These are phyloP conservation scores for Hirsutella thompsonii DNA, from an alignment of 2,329 filamentous ascomycete genomes.

Conservation along the genomic window DNA sequence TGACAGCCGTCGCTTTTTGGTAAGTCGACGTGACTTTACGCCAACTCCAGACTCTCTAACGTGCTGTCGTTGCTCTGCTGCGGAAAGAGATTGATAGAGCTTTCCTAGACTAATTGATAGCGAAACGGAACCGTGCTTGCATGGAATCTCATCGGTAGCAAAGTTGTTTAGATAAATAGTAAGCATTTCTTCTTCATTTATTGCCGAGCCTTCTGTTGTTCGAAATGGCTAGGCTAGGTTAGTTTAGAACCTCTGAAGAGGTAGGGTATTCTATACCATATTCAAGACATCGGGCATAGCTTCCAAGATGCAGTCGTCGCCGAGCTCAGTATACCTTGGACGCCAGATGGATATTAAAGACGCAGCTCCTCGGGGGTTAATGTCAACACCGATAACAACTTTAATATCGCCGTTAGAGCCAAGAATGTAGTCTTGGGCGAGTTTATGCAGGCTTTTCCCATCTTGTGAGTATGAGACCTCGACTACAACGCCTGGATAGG, in stretches of 20 bases:
- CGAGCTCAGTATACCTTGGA: neutral
- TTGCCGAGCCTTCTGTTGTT: neutral
- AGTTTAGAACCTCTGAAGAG: neutral
- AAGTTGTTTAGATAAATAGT: neutral
- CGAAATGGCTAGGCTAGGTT: neutral
- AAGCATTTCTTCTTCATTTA: neutral
- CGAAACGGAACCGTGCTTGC: neutral
- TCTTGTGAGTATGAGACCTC: conserved; percentile 9
- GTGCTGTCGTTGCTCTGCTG: neutral
- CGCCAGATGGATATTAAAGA: conserved; percentile 7
- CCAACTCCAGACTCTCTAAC: neutral
- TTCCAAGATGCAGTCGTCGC: neutral
- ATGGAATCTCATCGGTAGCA: neutral
- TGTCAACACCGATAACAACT: conserved; percentile 8
- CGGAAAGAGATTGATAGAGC: neutral
- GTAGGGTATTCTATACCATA: neutral
- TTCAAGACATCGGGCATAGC: neutral
- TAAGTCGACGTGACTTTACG: neutral
- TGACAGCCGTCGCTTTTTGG: neutral
- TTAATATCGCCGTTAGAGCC: conserved; percentile 8
- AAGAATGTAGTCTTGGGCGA: conserved; percentile 10
- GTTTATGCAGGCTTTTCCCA: conserved; percentile 6
- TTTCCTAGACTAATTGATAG: neutral
- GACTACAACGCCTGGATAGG: conserved; percentile 7
- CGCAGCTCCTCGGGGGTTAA: conserved; percentile 3